These are phyloP conservation scores for Collybiopsis confluens DNA, from an alignment of 768 basidiomycete genomes.

Conservation along the genomic window DNA sequence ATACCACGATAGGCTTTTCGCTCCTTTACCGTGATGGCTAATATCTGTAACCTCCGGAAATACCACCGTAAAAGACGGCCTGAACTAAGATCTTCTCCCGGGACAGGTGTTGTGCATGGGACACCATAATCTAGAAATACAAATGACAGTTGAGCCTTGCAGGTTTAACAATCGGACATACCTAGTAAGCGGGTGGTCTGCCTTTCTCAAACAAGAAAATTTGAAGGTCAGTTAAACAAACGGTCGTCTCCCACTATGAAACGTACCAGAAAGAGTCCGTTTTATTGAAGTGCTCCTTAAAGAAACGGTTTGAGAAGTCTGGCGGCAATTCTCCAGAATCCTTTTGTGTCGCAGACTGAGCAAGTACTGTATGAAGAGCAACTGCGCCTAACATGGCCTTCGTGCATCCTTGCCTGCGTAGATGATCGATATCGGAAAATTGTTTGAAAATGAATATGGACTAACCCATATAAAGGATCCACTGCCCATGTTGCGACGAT, in stretches of 20 bases:
- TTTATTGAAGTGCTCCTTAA: constrained; percentile 6
- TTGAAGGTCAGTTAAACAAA: no score
- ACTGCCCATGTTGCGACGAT: neutral
- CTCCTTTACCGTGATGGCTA: neutral
- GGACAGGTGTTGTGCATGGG: constrained; percentile 9
- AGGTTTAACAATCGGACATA: neutral
- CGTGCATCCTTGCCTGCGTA: constrained; percentile 14
- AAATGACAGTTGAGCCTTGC: neutral
- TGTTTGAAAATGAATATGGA: neutral
- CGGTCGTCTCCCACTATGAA: no score
- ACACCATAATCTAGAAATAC: constrained; percentile 11
- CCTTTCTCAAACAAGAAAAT: no score
- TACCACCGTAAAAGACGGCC: constrained; percentile 11
- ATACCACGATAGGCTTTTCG: neutral
- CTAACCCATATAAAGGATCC: constrained; percentile 16
- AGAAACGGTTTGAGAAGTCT: constrained; percentile 10
- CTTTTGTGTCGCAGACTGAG: neutral
- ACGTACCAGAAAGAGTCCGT: constrained; percentile 9
- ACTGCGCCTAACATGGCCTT: constrained; percentile 16
- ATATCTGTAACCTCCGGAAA: constrained; percentile 1
- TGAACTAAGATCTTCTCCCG: constrained; percentile 9
- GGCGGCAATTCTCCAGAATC: constrained; percentile 1
- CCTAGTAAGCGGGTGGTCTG: neutral
- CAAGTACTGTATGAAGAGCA: constrained; percentile 9
- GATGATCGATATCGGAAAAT: neutral